phyloP scores from a whole-genome alignment of 768 basidiomycete species.

The Pleurotus djamor region DNA sequence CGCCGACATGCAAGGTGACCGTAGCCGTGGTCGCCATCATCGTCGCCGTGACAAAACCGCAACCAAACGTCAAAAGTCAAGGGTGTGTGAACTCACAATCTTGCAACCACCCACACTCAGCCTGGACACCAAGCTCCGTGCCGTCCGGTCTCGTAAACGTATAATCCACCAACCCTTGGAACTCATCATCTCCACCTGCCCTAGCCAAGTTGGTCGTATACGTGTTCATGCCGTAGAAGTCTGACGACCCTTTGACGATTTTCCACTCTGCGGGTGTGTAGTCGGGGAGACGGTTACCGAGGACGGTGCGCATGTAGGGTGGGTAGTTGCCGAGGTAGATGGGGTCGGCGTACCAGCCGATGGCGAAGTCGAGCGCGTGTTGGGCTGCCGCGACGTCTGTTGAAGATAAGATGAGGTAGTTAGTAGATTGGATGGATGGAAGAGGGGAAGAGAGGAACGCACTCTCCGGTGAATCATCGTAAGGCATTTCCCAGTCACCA shows the following conservation, averaged over 20 bases:
- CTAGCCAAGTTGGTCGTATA: slow-evolving; percentile 62
- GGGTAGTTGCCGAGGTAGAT: slow-evolving; percentile 77
- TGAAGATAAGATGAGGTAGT: background rate
- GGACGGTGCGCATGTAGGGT: slow-evolving; percentile 49
- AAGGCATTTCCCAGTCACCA: slow-evolving; percentile 75
- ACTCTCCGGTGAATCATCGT: slow-evolving; percentile 69
- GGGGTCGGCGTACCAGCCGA: slow-evolving; percentile 58
- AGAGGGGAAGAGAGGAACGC: slow-evolving; percentile 19
- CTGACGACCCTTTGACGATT: slow-evolving; percentile 62
- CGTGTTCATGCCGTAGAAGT: slow-evolving; percentile 74
- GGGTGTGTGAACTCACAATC: slow-evolving; percentile 37
- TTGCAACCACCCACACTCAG: slow-evolving; percentile 66
- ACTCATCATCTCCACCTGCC: slow-evolving; percentile 62
- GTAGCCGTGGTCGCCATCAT: too few relatives aligned
- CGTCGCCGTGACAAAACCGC: too few relatives aligned
- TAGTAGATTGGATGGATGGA: background rate
- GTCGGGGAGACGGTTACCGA: slow-evolving; percentile 55
- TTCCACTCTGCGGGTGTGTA: slow-evolving; percentile 55
- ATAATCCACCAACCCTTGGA: slow-evolving; percentile 58
- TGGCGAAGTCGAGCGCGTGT: slow-evolving; percentile 68
- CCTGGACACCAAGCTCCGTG: slow-evolving; percentile 62
- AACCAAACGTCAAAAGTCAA: too few relatives aligned
- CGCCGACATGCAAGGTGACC: background rate
- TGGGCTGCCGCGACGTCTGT: slow-evolving; percentile 71
- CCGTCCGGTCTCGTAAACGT: slow-evolving; percentile 65